Evolutionary conservation across 345 rosid species (phyloP).

Genomic region (Citrus sp.): DNA sequence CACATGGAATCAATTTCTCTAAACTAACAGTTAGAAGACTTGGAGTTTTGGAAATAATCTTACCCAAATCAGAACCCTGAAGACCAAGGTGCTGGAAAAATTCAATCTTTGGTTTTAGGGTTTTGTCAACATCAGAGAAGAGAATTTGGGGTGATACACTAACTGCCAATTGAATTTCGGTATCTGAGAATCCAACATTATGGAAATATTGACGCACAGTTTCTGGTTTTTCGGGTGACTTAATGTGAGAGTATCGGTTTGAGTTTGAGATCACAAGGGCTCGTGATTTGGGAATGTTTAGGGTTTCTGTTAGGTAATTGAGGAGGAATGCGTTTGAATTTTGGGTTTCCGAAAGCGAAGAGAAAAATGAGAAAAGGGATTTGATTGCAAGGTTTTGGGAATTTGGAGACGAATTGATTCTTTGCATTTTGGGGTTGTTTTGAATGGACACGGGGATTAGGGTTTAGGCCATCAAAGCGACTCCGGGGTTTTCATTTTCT

Average conservation of each 20-base stretch:
- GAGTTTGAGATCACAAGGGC: slow-evolving; percentile 6
- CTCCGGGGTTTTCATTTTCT: too few relatives aligned
- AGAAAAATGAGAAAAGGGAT: slow-evolving; percentile 20
- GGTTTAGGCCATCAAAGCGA: not conserved
- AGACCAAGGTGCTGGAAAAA: slow-evolving; percentile 32
- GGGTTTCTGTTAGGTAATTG: slow-evolving; percentile 6
- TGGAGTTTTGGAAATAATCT: slow-evolving; percentile 22
- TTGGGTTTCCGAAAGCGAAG: not conserved
- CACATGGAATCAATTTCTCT: slow-evolving; percentile 26
- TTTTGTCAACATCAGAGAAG: slow-evolving; percentile 13
- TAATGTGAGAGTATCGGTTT: not conserved
- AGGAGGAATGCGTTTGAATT: not conserved
- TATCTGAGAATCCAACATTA: slow-evolving; percentile 21
- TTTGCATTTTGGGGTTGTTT: not conserved
- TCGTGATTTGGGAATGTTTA: slow-evolving; percentile 11
- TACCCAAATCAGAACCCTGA: slow-evolving; percentile 21
- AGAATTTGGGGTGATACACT: slow-evolving; percentile 23
- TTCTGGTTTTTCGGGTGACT: slow-evolving; percentile 20
- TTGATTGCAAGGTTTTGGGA: not conserved
- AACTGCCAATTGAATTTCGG: slow-evolving; percentile 17
- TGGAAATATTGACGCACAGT: slow-evolving; percentile 13
- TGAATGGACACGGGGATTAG: not conserved
- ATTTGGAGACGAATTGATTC: not conserved
- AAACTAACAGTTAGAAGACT: slow-evolving; percentile 20
- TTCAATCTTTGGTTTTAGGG: slow-evolving; percentile 31